phyloP scores from a whole-genome alignment of 2,329 filamentous ascomycete species.

The Thelonectria blattea region DNA sequence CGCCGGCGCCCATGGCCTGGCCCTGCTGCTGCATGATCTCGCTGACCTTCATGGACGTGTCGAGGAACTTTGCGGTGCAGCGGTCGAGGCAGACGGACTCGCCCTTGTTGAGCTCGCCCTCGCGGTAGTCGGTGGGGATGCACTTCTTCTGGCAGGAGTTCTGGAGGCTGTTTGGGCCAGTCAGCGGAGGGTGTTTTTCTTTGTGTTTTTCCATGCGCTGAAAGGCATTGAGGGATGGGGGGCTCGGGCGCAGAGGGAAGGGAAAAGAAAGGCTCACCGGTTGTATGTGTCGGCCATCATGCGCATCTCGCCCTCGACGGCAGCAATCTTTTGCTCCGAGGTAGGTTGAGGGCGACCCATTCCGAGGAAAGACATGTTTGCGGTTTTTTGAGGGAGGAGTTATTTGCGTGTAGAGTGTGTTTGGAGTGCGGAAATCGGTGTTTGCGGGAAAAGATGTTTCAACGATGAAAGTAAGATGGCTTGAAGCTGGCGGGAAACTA shows the following conservation, averaged over 20 bases:
- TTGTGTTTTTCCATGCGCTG: background rate
- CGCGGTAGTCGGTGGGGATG: slow-evolving; percentile 89
- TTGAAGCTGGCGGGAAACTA: slow-evolving; percentile 18
- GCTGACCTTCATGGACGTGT: slow-evolving; percentile 96
- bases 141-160: slow-evolving; percentile 94
- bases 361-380: slow-evolving; percentile 54
- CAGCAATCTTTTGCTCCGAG: slow-evolving; percentile 95
- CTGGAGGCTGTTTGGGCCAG: slow-evolving; percentile 66
- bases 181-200: background rate
- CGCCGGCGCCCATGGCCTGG: slow-evolving; percentile 62
- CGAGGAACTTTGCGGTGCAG: slow-evolving; percentile 98
- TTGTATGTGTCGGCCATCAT: slow-evolving; percentile 98
- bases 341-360: slow-evolving; percentile 77
- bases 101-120: slow-evolving; percentile 97
- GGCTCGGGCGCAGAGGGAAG: no score
- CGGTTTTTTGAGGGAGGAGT: slow-evolving; percentile 18
- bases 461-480: background rate
- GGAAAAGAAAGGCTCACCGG: slow-evolving; percentile 80
- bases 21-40: slow-evolving; percentile 95
- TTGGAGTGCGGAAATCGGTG: no score
- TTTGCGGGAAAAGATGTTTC: background rate
- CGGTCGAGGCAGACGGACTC: slow-evolving; percentile 98
- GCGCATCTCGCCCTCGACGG: slow-evolving; percentile 96
- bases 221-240: background rate
- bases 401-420: slow-evolving; percentile 5